Evolutionary conservation across 2,329 filamentous ascomycete genomes (phyloP).

Genomic region (Trichoderma cornu-damae): DNA sequence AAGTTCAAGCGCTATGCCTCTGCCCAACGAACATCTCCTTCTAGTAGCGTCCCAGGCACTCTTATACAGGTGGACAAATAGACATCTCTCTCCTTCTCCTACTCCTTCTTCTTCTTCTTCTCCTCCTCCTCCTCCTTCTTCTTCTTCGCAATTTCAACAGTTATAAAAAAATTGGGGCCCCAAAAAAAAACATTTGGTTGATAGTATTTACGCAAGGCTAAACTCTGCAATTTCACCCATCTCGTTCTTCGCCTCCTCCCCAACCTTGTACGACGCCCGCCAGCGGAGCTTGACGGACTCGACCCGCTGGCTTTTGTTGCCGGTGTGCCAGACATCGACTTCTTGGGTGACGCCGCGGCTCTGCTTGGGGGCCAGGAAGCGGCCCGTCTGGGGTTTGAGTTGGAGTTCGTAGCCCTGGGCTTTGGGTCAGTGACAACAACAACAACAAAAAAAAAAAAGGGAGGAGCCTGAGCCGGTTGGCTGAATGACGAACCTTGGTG

Average conservation of each 20-base stretch:
- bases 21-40: neutral
- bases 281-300: constrained; percentile 83
- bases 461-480: neutral
- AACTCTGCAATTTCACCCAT: constrained; percentile 80
- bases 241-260: constrained; percentile 63
- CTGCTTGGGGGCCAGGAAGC: constrained; percentile 67
- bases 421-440: neutral
- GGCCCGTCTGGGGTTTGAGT: constrained; percentile 79
- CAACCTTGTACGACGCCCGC: constrained; percentile 75
- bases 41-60: neutral
- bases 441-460: too few relatives aligned
- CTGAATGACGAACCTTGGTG: constrained; percentile 63
- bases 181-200: too few relatives aligned
- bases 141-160: neutral
- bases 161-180: too few relatives aligned
- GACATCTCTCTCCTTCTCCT: neutral
- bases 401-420: constrained; percentile 74
- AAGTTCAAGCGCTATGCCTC: constrained; percentile 7
- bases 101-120: neutral
- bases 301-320: constrained; percentile 63
- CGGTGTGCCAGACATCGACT: constrained; percentile 69
- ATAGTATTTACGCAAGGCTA: constrained; percentile 55
- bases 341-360: constrained; percentile 72
- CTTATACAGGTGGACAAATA: neutral
- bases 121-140: neutral